phyloP scores from a whole-genome alignment of 768 basidiomycete species.

The Psilocybe cyanescens region DNA sequence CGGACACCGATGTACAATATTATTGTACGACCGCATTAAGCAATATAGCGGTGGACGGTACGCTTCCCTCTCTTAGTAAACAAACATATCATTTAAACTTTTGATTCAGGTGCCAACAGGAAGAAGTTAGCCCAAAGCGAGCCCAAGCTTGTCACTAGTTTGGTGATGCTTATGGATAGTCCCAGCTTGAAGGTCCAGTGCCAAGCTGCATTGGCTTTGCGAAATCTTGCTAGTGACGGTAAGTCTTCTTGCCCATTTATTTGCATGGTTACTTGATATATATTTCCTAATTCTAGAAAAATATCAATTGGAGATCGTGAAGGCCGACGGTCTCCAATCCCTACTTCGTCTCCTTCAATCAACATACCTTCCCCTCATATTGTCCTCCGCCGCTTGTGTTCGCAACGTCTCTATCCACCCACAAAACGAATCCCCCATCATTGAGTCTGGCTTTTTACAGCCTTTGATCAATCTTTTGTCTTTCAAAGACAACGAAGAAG shows the following conservation, averaged over 20 bases:
- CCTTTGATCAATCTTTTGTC: slow-evolving; percentile 95
- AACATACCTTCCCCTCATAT: slow-evolving; percentile 95
- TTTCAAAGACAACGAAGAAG: slow-evolving; percentile 99
- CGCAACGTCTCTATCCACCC: slow-evolving; percentile 99
- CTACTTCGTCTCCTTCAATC: slow-evolving; percentile 94
- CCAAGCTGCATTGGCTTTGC: slow-evolving; percentile 93
- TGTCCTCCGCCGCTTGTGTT: slow-evolving; percentile 97
- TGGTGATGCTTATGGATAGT: slow-evolving; percentile 96
- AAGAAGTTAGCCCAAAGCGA: slow-evolving; percentile 95
- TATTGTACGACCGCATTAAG: slow-evolving; percentile 98
- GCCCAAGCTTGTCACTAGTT: slow-evolving; percentile 90
- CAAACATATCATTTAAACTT: not conserved
- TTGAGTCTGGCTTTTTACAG: slow-evolving; percentile 96
- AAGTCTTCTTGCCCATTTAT: slow-evolving; percentile 22
- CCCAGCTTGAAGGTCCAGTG: slow-evolving; percentile 98
- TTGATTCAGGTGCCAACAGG: slow-evolving; percentile 69
- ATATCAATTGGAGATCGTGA: slow-evolving; percentile 98
- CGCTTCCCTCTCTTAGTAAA: slow-evolving; percentile 6
- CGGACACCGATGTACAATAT: slow-evolving; percentile 99
- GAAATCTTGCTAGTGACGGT: slow-evolving; percentile 98
- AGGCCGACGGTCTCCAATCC: slow-evolving; percentile 89
- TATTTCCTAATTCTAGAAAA: slow-evolving; percentile 63
- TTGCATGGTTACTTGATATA: not conserved
- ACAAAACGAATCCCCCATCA: slow-evolving; percentile 97
- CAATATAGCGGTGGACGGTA: slow-evolving; percentile 98